These are phyloP conservation scores for Aspergillus fumigatus DNA, from an alignment of 2,329 filamentous ascomycete genomes.

Conservation along the genomic window DNA sequence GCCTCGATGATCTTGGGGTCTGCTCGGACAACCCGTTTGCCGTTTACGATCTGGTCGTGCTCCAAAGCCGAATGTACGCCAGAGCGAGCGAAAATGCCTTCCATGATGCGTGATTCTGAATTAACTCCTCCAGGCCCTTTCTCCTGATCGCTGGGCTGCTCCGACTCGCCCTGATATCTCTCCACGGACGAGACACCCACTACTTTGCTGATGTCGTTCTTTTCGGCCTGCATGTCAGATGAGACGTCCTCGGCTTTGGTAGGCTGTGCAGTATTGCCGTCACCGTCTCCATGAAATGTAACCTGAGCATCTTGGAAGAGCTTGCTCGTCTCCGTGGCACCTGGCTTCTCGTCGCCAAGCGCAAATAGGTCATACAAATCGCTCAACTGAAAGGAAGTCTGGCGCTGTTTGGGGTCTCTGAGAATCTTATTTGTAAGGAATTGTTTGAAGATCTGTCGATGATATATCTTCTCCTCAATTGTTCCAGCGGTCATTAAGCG, in stretches of 20 bases:
- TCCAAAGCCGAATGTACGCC: constrained; percentile 88
- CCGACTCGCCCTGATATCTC: constrained; percentile 53
- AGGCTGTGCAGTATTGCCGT: constrained; percentile 1
- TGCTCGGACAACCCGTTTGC: constrained; percentile 65
- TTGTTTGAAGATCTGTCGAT: constrained; percentile 97
- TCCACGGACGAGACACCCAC: constrained; percentile 62
- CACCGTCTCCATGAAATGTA: constrained; percentile 48
- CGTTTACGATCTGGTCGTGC: constrained; percentile 85
- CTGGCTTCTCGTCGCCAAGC: constrained; percentile 62
- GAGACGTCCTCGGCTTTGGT: background rate
- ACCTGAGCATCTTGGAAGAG: constrained; percentile 87
- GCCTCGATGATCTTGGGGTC: constrained; percentile 74
- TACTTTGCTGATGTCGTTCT: constrained; percentile 50
- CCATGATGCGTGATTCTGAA: constrained; percentile 72
- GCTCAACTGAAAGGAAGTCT: constrained; percentile 74
- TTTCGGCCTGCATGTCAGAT: constrained; percentile 26
- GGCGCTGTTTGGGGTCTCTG: constrained; percentile 87
- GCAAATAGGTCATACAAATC: constrained; percentile 92
- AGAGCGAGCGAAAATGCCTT: constrained; percentile 80
- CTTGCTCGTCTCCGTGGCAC: constrained; percentile 74
- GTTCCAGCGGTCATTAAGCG: constrained; percentile 97
- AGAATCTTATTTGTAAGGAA: constrained; percentile 96
- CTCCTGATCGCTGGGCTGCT: constrained; percentile 18
- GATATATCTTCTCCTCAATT: constrained; percentile 98
- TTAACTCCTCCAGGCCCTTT: constrained; percentile 26